Conservation (phyloP, 345 rosid genomes). For the Corymbia maculata region DNA sequence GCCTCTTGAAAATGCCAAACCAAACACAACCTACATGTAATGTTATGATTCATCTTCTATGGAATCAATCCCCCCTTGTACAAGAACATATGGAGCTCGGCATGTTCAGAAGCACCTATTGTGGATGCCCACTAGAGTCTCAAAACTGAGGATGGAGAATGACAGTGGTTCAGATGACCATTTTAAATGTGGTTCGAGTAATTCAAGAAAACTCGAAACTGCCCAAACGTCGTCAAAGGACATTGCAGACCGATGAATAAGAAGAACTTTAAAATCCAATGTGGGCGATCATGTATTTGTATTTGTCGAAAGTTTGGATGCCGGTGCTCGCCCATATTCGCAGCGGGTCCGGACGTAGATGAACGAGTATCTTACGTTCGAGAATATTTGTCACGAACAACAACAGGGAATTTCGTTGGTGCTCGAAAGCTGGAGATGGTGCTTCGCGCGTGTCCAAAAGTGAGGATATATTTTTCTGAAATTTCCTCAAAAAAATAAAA, state of each 20-base stretch:
- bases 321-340: neutral
- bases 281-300: neutral
- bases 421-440: neutral
- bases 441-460: neutral
- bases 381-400: neutral
- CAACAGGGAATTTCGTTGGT: neutral
- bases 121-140: no score
- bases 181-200: no score
- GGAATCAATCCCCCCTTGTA: no score
- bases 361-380: neutral
- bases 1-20: no score
- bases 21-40: no score
- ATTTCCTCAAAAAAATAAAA: neutral
- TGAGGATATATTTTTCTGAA: neutral
- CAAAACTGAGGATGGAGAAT: no score
- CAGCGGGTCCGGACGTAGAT: neutral
- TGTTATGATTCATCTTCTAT: no score
- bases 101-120: no score
- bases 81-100: no score
- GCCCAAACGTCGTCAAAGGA: neutral
- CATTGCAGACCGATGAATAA: no score
- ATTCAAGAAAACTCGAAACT: neutral
- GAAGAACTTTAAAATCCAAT: neutral
- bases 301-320: neutral
- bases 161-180: no score